Percentiles rank a stretch among this genome's conserved stretches.
phyloP scores from a whole-genome alignment of 495 filamentous ascomycete genomes.

The Lineolata rhizophorae region DNA sequence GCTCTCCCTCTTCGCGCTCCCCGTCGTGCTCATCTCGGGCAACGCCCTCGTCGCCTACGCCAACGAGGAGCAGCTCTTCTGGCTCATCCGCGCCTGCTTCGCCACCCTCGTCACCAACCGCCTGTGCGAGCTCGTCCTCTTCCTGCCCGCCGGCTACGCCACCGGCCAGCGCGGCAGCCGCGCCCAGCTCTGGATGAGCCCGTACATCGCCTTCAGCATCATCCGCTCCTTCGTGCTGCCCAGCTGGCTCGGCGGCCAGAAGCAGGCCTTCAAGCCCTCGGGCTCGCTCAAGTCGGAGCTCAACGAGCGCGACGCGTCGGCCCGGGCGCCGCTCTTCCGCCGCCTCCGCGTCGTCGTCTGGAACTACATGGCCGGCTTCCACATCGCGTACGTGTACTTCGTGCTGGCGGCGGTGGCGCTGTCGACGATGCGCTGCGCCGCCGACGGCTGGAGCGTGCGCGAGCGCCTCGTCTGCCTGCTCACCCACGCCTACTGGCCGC shows the following conservation, averaged over 20 bases:
- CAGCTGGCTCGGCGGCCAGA: conserved; percentile 19
- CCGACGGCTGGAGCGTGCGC: conserved; percentile 10
- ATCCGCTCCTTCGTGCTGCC: conserved; percentile 24
- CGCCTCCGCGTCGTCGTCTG: conserved; percentile 1
- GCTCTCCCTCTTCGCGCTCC: conserved; percentile 23
- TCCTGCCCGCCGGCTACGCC: conserved; percentile 23
- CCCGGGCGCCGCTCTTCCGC: conserved; percentile 1
- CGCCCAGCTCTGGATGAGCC: conserved; percentile 25
- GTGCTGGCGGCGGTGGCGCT: conserved; percentile 19
- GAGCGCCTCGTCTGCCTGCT: conserved; percentile 20
- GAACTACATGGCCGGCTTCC: conserved; percentile 1
- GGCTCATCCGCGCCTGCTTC: conserved; percentile 26
- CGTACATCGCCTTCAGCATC: conserved; percentile 23
- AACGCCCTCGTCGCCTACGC: conserved; percentile 23
- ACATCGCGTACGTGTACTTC: conserved; percentile 13
- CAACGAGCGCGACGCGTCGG: conserved; percentile 3
- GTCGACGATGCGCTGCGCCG: conserved; percentile 19
- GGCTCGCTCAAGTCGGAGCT: conserved; percentile 2
- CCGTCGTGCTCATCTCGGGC: conserved; percentile 24
- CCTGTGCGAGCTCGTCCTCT: conserved; percentile 22
- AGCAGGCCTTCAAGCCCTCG: conserved; percentile 2
- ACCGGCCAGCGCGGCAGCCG: conserved; percentile 21
- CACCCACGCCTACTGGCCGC: conserved; percentile 28
- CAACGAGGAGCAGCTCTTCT: conserved; percentile 22
- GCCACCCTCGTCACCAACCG: conserved; percentile 19